phyloP scores from a whole-genome alignment of 768 basidiomycete species.

The Tricholomella constricta region DNA sequence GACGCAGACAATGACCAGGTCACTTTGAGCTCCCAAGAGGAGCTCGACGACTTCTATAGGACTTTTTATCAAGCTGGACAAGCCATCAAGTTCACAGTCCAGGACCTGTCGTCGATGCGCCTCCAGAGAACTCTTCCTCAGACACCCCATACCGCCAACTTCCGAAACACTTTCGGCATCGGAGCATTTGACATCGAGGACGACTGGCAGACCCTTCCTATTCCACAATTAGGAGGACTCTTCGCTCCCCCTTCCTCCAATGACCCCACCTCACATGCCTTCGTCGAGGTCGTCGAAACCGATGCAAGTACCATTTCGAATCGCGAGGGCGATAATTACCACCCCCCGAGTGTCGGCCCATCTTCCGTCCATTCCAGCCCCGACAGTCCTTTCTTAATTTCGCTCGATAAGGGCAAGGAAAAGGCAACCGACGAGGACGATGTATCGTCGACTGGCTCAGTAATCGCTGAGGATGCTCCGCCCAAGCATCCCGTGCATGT shows the following conservation, averaged over 20 bases:
- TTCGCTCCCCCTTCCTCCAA: constrained; percentile 32
- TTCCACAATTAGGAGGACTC: constrained; percentile 45
- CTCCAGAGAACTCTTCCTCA: constrained; percentile 32
- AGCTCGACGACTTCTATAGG: constrained; percentile 72
- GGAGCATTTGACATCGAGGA: constrained; percentile 52
- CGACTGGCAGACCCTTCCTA: constrained; percentile 64
- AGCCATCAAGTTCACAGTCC: constrained; percentile 60
- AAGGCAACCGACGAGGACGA: constrained; percentile 38
- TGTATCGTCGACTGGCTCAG: constrained; percentile 39
- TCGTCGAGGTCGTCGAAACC: constrained; percentile 56
- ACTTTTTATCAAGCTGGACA: constrained; percentile 31
- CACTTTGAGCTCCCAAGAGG: constrained; percentile 74
- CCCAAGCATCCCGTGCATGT: constrained; percentile 67
- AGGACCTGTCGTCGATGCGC: constrained; percentile 52
- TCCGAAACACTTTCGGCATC: constrained; percentile 63
- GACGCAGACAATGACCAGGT: constrained; percentile 77
- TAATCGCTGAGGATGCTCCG: constrained; percentile 45
- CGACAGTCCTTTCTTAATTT: constrained; percentile 15
- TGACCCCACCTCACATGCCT: constrained; percentile 56
- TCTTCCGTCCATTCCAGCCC: constrained; percentile 31
- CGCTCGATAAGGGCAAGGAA: constrained; percentile 52
- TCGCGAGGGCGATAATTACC: constrained; percentile 23
- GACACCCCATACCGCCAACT: constrained; percentile 30
- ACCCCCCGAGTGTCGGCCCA: constrained; percentile 29
- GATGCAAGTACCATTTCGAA: constrained; percentile 31